Conservation (phyloP, 2,329 filamentous ascomycete species). For the Hymenotorrendiella dingleyae region DNA sequence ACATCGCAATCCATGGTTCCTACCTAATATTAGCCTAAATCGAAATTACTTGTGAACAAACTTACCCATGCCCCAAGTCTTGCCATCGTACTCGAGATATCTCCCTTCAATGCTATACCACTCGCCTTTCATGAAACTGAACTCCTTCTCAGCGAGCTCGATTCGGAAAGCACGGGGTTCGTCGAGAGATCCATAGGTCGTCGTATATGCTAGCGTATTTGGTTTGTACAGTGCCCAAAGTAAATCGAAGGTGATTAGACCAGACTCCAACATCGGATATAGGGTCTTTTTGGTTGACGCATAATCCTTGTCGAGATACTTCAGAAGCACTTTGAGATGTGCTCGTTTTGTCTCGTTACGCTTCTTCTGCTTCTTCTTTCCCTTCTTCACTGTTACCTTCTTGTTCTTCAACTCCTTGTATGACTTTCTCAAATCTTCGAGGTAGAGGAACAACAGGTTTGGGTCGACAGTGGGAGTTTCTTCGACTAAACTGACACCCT, state of each 20-base stretch:
- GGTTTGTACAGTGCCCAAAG: conserved; percentile 88
- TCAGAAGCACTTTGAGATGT: conserved; percentile 66
- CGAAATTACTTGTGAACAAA: not conserved
- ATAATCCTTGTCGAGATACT: conserved; percentile 79
- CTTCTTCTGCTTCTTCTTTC: conserved; percentile 56
- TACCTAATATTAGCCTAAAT: conserved; percentile 11
- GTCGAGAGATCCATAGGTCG: conserved; percentile 69
- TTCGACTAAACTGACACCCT: conserved; percentile 73
- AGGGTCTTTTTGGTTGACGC: conserved; percentile 71
- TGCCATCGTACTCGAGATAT: conserved; percentile 86
- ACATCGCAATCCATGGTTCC: conserved; percentile 61
- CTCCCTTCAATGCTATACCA: conserved; percentile 72
- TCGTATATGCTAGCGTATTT: conserved; percentile 70
- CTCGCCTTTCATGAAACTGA: conserved; percentile 62
- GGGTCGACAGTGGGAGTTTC: conserved; percentile 70
- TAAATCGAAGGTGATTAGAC: conserved; percentile 82
- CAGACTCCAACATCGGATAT: conserved; percentile 72
- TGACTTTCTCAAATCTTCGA: conserved; percentile 65
- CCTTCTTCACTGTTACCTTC: conserved; percentile 44
- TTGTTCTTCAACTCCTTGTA: conserved; percentile 59
- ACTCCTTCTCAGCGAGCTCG: conserved; percentile 66
- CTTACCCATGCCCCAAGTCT: conserved; percentile 68
- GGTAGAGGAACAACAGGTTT: conserved; percentile 66
- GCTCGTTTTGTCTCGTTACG: conserved; percentile 51
- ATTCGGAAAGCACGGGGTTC: conserved; percentile 80